Percentiles rank a stretch among this genome's conserved stretches.
Evolutionary conservation across 2,329 filamentous ascomycete genomes (phyloP).

Genomic region (Trichoderma harzianum): DNA sequence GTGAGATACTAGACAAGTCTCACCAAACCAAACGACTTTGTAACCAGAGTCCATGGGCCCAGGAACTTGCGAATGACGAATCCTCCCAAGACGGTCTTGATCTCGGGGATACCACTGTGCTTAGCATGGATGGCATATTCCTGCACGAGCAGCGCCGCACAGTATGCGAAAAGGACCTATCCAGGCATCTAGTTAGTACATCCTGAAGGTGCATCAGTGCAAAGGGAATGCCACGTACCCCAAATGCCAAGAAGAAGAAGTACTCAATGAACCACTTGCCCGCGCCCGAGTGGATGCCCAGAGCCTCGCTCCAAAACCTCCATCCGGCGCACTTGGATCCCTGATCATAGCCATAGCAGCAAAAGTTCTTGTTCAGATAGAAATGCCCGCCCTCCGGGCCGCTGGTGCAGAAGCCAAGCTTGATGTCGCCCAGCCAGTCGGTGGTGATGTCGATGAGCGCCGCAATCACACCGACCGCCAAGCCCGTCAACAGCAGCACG

Average conservation of each 20-base stretch:
- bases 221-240: slow-evolving; percentile 51
- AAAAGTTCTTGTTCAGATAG: slow-evolving; percentile 88
- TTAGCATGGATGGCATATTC: slow-evolving; percentile 84
- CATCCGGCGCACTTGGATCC: slow-evolving; percentile 80
- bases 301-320: slow-evolving; percentile 76
- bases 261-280: slow-evolving; percentile 84
- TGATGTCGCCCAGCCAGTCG: slow-evolving; percentile 91
- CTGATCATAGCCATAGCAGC: slow-evolving; percentile 88
- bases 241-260: slow-evolving; percentile 79
- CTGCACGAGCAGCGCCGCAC: slow-evolving; percentile 75
- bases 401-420: slow-evolving; percentile 81
- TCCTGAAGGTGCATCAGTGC: neutral
- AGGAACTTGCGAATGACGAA: slow-evolving; percentile 89
- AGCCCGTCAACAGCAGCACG: slow-evolving; percentile 78
- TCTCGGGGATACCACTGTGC: slow-evolving; percentile 95
- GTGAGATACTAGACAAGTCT: slow-evolving; percentile 27
- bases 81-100: slow-evolving; percentile 92
- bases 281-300: slow-evolving; percentile 62
- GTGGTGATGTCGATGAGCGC: slow-evolving; percentile 86
- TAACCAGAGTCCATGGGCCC: slow-evolving; percentile 80
- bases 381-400: slow-evolving; percentile 75
- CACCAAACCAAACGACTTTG: slow-evolving; percentile 86
- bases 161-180: slow-evolving; percentile 72
- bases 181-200: neutral
- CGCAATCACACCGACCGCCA: slow-evolving; percentile 79